A percentile compares a stretch with the other conserved stretches of the same genome.
phyloP scores from a whole-genome alignment of 805 yeast species.

The Teunomyces pallodes region DNA sequence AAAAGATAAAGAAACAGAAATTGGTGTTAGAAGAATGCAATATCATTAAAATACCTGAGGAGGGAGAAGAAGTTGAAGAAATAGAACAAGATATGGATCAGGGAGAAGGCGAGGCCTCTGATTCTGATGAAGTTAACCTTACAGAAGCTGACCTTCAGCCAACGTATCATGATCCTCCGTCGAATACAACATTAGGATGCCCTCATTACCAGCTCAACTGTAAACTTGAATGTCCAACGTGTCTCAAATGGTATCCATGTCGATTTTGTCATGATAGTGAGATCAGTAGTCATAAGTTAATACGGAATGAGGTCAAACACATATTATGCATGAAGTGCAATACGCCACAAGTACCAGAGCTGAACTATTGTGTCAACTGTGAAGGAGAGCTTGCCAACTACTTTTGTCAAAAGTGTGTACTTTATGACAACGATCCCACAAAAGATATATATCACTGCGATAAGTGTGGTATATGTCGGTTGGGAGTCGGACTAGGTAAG shows the following conservation, averaged over 20 bases:
- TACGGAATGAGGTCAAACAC: slow-evolving; percentile 57
- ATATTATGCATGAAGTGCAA: slow-evolving; percentile 80
- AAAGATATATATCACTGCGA: slow-evolving; percentile 90
- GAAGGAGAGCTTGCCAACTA: slow-evolving; percentile 66
- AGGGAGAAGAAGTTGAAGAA: slow-evolving; percentile 3
- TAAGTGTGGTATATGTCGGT: slow-evolving; percentile 87
- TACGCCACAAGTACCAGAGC: slow-evolving; percentile 69
- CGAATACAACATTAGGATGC: slow-evolving; percentile 63
- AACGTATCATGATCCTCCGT: slow-evolving; percentile 44
- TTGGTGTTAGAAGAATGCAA: slow-evolving; percentile 13
- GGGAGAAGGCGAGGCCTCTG: slow-evolving; percentile 6
- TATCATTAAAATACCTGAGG: not conserved
- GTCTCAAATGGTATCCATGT: slow-evolving; percentile 76
- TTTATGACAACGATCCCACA: slow-evolving; percentile 75
- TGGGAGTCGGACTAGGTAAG: slow-evolving; percentile 83
- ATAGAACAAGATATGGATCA: not conserved
- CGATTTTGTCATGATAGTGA: slow-evolving; percentile 81
- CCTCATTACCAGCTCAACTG: slow-evolving; percentile 80
- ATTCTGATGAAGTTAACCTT: slow-evolving; percentile 44
- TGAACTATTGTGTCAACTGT: slow-evolving; percentile 67
- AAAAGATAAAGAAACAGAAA: slow-evolving; percentile 14
- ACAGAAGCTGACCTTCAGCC: slow-evolving; percentile 48
- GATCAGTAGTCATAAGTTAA: slow-evolving; percentile 44
- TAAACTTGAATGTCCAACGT: slow-evolving; percentile 75
- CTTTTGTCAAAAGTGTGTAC: slow-evolving; percentile 72